These are phyloP conservation scores for Cochlearia excelsa DNA, from an alignment of 345 rosid species.

Conservation along the genomic window DNA sequence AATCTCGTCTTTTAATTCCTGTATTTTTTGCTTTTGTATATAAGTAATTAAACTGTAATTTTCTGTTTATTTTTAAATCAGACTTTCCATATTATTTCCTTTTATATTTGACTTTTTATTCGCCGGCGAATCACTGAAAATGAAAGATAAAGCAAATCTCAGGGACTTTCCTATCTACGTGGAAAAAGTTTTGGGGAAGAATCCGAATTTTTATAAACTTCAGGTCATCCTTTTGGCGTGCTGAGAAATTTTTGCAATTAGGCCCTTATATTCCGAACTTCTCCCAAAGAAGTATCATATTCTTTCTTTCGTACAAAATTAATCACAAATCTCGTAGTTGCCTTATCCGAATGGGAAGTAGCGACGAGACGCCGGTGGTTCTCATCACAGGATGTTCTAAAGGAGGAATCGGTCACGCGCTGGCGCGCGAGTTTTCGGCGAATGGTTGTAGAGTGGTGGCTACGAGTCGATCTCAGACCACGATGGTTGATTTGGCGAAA, in stretches of 20 bases:
- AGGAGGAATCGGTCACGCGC: conserved; percentile 86
- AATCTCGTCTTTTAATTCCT: neutral
- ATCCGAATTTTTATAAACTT: neutral
- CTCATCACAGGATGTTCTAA: conserved; percentile 80
- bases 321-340: neutral
- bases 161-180: conserved; percentile 2
- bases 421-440: conserved; percentile 75
- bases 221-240: conserved; percentile 17
- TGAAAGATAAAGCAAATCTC: conserved; percentile 3
- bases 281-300: neutral
- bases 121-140: conserved; percentile 17
- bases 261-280: conserved; percentile 14
- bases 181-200: conserved; percentile 7
- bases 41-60: conserved; percentile 15
- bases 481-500: conserved; percentile 64
- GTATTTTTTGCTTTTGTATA: no score
- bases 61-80: neutral
- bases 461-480: conserved; percentile 55
- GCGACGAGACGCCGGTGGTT: conserved; percentile 48
- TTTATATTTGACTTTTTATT: conserved; percentile 11
- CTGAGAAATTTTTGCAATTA: conserved; percentile 21
- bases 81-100: neutral
- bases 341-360: conserved; percentile 41
- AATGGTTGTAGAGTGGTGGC: conserved; percentile 72
- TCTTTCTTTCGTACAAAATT: neutral